These are phyloP conservation scores for Jaltomata sinuosa DNA, from an alignment of 257 asterid species.

Conservation along the genomic window DNA sequence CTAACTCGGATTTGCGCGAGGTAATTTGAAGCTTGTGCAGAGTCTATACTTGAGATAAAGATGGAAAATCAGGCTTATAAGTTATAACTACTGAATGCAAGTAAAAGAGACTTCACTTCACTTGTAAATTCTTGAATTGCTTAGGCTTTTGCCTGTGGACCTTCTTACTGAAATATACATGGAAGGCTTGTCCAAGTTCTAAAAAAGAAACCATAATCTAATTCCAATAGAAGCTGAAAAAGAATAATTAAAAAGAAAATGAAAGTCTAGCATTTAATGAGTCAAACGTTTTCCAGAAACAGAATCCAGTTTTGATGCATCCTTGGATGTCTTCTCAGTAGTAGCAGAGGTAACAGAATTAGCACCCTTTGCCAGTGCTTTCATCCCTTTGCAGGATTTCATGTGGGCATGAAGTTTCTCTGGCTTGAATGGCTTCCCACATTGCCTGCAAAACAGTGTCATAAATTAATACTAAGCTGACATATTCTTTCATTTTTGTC, in stretches of 20 bases:
- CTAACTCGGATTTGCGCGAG: neutral
- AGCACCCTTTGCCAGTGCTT: constrained; percentile 32
- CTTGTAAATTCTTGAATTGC: neutral
- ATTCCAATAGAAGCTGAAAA: neutral
- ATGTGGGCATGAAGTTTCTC: constrained; percentile 75
- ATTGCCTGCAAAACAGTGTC: constrained; percentile 38
- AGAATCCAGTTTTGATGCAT: constrained; percentile 7
- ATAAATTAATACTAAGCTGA: neutral
- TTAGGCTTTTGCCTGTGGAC: neutral
- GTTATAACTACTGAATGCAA: neutral
- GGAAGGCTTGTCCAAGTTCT: neutral
- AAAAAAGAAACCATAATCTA: neutral
- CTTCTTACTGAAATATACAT: constrained; percentile 16
- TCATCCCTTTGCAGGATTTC: constrained; percentile 75
- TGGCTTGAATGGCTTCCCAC: constrained; percentile 80
- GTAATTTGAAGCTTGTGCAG: neutral
- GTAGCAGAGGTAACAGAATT: constrained; percentile 15
- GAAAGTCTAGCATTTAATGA: constrained; percentile 9
- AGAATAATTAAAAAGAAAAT: neutral
- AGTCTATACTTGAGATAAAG: neutral
- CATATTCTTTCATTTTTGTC: neutral
- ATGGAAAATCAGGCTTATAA: neutral
- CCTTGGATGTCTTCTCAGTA: constrained; percentile 20
- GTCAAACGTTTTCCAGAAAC: constrained; percentile 31
- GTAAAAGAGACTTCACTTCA: neutral